These are phyloP conservation scores for Trichoderma sp. DNA, from an alignment of 2,329 filamentous ascomycete genomes.

Conservation along the genomic window DNA sequence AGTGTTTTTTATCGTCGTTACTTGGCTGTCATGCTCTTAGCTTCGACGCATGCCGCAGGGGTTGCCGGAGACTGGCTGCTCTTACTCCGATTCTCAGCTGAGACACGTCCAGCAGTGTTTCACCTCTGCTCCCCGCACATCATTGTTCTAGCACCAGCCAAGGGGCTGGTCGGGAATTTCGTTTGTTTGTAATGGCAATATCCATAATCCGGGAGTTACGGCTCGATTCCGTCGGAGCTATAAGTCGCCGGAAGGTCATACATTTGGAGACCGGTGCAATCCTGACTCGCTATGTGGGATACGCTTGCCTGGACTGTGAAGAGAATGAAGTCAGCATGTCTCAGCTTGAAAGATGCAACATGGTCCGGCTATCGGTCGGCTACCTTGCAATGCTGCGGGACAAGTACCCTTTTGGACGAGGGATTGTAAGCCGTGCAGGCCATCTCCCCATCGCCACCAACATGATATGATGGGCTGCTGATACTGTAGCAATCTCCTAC, in stretches of 20 bases:
- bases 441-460: neutral
- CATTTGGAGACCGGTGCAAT: neutral
- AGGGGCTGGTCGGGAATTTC: neutral
- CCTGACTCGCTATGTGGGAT: neutral
- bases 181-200: neutral
- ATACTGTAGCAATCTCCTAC: neutral
- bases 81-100: constrained; percentile 1
- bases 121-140: neutral
- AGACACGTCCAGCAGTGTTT: neutral
- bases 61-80: neutral
- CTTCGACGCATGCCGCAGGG: constrained; percentile 1
- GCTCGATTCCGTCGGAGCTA: neutral
- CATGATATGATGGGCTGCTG: neutral
- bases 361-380: neutral
- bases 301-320: neutral
- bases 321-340: neutral
- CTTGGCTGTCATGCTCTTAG: neutral
- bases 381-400: neutral
- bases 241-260: neutral
- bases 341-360: neutral
- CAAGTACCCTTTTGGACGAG: neutral
- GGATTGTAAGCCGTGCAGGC: neutral
- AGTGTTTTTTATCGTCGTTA: neutral
- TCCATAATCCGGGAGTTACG: neutral
- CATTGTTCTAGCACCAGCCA: neutral